These are phyloP conservation scores for Aspergillus puulaauensis DNA, from an alignment of 2,329 filamentous ascomycete genomes.

Conservation along the genomic window DNA sequence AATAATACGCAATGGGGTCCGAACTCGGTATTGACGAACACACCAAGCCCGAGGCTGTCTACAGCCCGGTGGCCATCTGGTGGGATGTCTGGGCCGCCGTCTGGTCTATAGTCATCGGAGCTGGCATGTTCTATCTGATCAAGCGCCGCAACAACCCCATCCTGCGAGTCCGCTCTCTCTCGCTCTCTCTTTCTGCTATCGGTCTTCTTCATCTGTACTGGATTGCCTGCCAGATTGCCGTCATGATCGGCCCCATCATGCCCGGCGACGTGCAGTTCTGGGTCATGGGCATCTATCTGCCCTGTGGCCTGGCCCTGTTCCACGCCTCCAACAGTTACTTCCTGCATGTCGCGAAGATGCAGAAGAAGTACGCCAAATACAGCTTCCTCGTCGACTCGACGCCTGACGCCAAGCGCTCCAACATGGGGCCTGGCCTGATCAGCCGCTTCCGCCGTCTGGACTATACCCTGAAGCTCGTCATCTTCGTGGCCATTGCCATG, in stretches of 20 bases:
- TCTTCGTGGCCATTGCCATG: slow-evolving; percentile 56
- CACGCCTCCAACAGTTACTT: slow-evolving; percentile 65
- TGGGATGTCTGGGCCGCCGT: slow-evolving; percentile 28
- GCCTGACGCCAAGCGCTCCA: slow-evolving; percentile 1
- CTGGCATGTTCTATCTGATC: slow-evolving; percentile 34
- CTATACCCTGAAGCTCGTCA: slow-evolving; percentile 25
- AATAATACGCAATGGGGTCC: slow-evolving; percentile 26
- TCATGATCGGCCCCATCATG: slow-evolving; percentile 35
- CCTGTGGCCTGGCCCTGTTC: slow-evolving; percentile 65
- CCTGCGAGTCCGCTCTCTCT: slow-evolving; percentile 40
- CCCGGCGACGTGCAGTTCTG: slow-evolving; percentile 61
- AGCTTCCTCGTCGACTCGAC: slow-evolving; percentile 3
- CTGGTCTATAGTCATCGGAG: slow-evolving; percentile 34
- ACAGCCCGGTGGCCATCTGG: slow-evolving; percentile 28
- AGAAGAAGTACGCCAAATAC: slow-evolving; percentile 45
- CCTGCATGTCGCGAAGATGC: slow-evolving; percentile 57
- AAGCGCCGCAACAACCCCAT: slow-evolving; percentile 33
- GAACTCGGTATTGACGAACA: slow-evolving; percentile 28
- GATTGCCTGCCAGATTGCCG: slow-evolving; percentile 34
- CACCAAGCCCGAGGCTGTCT: slow-evolving; percentile 22
- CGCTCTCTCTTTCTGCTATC: slow-evolving; percentile 36
- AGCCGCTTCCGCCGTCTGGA: slow-evolving; percentile 24
- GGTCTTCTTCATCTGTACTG: slow-evolving; percentile 41
- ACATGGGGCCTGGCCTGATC: slow-evolving; percentile 16
- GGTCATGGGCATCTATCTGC: slow-evolving; percentile 66